phyloP scores from a whole-genome alignment of 495 filamentous ascomycete genomes.

The Glutinoglossum americanum region DNA sequence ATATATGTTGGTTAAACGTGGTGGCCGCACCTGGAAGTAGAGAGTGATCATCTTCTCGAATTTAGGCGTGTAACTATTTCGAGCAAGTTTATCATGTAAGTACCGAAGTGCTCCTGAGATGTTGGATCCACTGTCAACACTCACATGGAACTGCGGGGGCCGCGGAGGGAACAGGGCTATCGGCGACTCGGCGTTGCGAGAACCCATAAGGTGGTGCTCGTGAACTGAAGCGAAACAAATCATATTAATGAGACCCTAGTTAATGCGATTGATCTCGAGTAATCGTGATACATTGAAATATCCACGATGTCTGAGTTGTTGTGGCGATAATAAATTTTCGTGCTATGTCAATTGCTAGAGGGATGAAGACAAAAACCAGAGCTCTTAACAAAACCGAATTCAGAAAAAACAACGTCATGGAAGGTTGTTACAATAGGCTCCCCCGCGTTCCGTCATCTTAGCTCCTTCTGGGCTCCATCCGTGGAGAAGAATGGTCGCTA shows the following conservation, averaged over 20 bases:
- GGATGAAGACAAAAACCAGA: not conserved
- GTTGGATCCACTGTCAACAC: no score
- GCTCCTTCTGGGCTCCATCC: not conserved
- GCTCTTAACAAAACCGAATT: not conserved
- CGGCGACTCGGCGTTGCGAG: not conserved
- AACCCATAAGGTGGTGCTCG: no score
- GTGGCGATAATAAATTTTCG: not conserved
- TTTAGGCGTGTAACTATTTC: no score
- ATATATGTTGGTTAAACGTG: no score
- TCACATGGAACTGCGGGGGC: not conserved
- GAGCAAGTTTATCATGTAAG: no score
- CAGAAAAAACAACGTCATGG: not conserved
- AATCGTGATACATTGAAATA: not conserved
- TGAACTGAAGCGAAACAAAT: no score
- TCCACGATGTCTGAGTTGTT: not conserved
- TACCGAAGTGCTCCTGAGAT: no score
- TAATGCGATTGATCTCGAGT: not conserved
- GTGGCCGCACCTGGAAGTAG: no score
- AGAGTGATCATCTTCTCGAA: no score
- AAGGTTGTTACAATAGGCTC: conserved; percentile 1
- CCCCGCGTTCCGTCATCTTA: not conserved
- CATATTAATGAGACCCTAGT: not conserved
- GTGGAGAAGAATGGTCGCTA: not conserved
- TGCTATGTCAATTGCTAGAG: not conserved
- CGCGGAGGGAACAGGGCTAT: not conserved